phyloP scores from a whole-genome alignment of 2,329 filamentous ascomycete species.

The Aureobasidium leucospermi region DNA sequence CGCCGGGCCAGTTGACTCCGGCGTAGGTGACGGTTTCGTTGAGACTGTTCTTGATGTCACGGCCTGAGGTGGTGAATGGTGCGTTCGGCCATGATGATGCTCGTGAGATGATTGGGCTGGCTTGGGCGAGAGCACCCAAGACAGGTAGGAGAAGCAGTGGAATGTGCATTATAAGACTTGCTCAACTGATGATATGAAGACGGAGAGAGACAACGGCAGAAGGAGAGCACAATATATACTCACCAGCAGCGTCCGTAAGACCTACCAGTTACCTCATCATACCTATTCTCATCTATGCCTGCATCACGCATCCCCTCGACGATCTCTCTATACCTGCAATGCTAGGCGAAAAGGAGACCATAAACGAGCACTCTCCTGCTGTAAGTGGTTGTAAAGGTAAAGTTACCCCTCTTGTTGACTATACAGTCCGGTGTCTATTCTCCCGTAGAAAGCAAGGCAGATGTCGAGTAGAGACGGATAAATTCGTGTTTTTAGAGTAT shows the following conservation, averaged over 20 bases:
- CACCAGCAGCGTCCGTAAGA: background rate
- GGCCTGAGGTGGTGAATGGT: constrained; percentile 22
- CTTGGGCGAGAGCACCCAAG: background rate
- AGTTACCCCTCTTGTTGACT: background rate
- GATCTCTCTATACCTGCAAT: background rate
- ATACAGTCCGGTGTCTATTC: background rate
- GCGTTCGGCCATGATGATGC: constrained; percentile 19
- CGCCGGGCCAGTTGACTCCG: constrained; percentile 56
- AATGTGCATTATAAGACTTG: background rate
- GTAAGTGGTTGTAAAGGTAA: background rate
- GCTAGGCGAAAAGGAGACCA: background rate
- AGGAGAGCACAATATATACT: background rate
- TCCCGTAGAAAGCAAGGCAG: background rate
- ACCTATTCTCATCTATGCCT: background rate
- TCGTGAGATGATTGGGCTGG: background rate
- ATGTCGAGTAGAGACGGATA: background rate
- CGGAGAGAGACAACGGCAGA: background rate
- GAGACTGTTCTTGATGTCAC: constrained; percentile 29
- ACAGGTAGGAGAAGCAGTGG: background rate
- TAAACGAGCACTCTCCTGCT: background rate
- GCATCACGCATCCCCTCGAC: background rate
- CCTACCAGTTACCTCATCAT: background rate
- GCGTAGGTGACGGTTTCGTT: constrained; percentile 37
- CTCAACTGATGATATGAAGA: background rate
- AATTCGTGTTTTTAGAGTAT: background rate